A percentile compares a stretch with the other conserved stretches of the same genome.
phyloP scores from a whole-genome alignment of 306 rosid genomes.

The Cotoneaster glaucophyllus region DNA sequence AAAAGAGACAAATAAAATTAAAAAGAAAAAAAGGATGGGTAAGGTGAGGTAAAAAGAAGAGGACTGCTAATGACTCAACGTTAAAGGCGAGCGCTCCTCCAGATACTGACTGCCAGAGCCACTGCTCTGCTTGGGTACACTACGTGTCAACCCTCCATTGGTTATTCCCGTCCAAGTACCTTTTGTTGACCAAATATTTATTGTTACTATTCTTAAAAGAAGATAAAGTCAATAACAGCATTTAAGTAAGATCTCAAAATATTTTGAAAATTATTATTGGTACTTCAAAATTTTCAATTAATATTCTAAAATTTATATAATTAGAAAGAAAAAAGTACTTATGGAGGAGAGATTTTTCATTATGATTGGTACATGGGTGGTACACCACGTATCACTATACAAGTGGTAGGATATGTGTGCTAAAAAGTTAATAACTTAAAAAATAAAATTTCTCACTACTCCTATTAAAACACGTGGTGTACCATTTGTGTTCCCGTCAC shows the following conservation, averaged over 20 bases:
- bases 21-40: background rate
- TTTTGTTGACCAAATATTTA: background rate
- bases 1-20: background rate
- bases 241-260: too few relatives aligned
- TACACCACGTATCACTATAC: too few relatives aligned
- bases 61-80: background rate
- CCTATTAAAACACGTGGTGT: too few relatives aligned
- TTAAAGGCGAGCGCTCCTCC: background rate
- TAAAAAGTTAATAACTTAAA: too few relatives aligned
- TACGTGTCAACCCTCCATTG: background rate
- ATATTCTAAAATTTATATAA: accelerated
- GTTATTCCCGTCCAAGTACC: background rate
- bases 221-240: background rate
- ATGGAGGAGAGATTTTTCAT: too few relatives aligned
- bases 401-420: too few relatives aligned
- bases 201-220: background rate
- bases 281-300: accelerated
- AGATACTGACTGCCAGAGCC: background rate
- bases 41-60: background rate
- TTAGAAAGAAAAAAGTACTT: too few relatives aligned
- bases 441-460: too few relatives aligned
- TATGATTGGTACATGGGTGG: too few relatives aligned
- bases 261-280: accelerated
- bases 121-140: background rate
- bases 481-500: too few relatives aligned